A percentile compares a stretch with the other conserved stretches of the same genome.
These are phyloP conservation scores for Eimeria tenella DNA, from an alignment of 169 alveolate genomes.

Conservation along the genomic window DNA sequence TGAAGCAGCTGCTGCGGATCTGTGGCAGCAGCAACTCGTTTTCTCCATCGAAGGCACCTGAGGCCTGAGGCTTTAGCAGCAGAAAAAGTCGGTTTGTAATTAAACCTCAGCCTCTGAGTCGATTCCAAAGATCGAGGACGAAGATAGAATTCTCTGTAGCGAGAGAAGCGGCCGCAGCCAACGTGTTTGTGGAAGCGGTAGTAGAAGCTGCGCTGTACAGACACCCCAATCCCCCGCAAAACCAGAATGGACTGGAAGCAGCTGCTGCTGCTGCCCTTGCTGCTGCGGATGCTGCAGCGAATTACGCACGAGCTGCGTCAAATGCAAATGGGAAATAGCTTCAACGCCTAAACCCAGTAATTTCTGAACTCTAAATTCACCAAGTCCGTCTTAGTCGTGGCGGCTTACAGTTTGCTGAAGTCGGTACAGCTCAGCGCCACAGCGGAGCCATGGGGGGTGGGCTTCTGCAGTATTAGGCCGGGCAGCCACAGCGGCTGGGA, in stretches of 20 bases:
- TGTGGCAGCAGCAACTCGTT: conserved; percentile 88
- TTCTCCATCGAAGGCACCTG: conserved; percentile 87
- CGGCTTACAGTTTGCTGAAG: not conserved
- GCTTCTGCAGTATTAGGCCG: no score
- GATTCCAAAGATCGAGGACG: conserved; percentile 88
- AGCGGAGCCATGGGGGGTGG: no score
- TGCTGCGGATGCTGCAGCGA: conserved; percentile 9
- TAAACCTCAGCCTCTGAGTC: conserved; percentile 85
- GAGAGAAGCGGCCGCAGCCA: conserved; percentile 89
- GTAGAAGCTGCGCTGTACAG: conserved; percentile 65
- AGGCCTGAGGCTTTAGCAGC: conserved; percentile 85
- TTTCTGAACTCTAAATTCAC: not conserved
- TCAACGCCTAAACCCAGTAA: not conserved
- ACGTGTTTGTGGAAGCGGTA: conserved; percentile 90
- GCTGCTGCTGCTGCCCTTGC: not conserved
- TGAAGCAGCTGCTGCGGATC: conserved; percentile 87
- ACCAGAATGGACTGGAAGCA: not conserved
- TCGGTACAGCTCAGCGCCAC: not conserved
- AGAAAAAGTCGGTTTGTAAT: conserved; percentile 85
- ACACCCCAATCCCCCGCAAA: not conserved
- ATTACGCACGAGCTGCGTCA: not conserved
- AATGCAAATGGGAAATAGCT: not conserved
- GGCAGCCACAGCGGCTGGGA: no score
- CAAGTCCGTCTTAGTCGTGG: not conserved
- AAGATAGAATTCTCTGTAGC: conserved; percentile 87